Conservation (phyloP, 2,329 filamentous ascomycete species). For the Nigrospora oryzae region DNA sequence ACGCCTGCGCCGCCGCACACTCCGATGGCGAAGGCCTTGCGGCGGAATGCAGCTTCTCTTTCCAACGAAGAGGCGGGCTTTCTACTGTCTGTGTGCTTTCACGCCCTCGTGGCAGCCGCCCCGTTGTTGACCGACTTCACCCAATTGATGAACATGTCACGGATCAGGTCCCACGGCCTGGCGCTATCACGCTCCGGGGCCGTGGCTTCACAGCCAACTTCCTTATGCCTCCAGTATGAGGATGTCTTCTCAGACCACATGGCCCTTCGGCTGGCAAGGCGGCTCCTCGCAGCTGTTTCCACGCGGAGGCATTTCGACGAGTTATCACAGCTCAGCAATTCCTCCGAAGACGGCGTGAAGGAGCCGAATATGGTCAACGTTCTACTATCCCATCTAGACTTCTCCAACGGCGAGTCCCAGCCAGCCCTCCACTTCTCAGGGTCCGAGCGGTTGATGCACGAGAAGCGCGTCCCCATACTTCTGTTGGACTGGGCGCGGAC, state of each 20-base stretch:
- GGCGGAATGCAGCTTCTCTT: conserved; percentile 24
- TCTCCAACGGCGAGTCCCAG: conserved; percentile 34
- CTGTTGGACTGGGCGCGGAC: conserved; percentile 66
- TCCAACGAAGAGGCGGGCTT: conserved; percentile 42
- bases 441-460: conserved; percentile 44
- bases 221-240: conserved; percentile 51
- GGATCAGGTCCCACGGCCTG: conserved; percentile 46
- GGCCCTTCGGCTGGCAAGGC: conserved; percentile 47
- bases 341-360: conserved; percentile 18
- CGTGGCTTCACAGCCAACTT: conserved; percentile 34
- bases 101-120: conserved; percentile 51
- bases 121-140: conserved; percentile 39
- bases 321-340: conserved; percentile 26
- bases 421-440: conserved; percentile 39
- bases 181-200: conserved; percentile 37
- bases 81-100: conserved; percentile 51
- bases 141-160: conserved; percentile 50
- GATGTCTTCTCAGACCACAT: conserved; percentile 55
- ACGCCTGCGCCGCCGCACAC: conserved; percentile 30
- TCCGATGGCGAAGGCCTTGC: conserved; percentile 26
- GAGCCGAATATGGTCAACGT: conserved; percentile 36
- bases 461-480: conserved; percentile 46
- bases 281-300: conserved; percentile 49
- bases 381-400: conserved; percentile 45
- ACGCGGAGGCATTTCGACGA: conserved; percentile 42